Evolutionary conservation across 495 filamentous ascomycete genomes (phyloP).

Genomic region (Hypoxylon intermedium): DNA sequence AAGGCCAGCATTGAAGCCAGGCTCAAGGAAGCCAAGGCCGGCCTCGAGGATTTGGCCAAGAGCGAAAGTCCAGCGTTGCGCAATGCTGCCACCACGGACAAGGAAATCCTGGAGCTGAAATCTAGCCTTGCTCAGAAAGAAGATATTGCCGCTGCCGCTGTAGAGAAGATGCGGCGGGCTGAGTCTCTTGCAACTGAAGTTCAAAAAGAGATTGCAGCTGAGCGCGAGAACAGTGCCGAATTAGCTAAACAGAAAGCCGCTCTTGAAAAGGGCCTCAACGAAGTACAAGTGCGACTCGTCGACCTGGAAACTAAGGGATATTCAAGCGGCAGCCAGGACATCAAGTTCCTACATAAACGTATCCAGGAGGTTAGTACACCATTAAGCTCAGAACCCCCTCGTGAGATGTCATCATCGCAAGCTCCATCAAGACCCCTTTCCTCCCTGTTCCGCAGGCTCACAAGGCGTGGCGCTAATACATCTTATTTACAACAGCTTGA

Average conservation of each 20-base stretch:
- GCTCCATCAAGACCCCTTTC: slow-evolving; percentile 27
- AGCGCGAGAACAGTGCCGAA: slow-evolving; percentile 81
- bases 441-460: slow-evolving; percentile 33
- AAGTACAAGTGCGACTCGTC: slow-evolving; percentile 86
- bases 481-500: slow-evolving; percentile 70
- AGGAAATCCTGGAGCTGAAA: slow-evolving; percentile 89
- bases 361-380: slow-evolving; percentile 84
- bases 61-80: slow-evolving; percentile 89
- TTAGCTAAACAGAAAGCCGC: slow-evolving; percentile 92
- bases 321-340: slow-evolving; percentile 89
- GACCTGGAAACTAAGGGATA: slow-evolving; percentile 98
- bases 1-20: slow-evolving; percentile 88
- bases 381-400: no score
- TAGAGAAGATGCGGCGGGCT: slow-evolving; percentile 97
- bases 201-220: slow-evolving; percentile 92
- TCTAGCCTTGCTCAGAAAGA: slow-evolving; percentile 89
- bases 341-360: slow-evolving; percentile 91
- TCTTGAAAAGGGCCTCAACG: slow-evolving; percentile 89
- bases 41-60: slow-evolving; percentile 87
- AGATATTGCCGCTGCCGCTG: slow-evolving; percentile 88
- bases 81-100: slow-evolving; percentile 88
- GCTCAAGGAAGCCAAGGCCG: slow-evolving; percentile 85
- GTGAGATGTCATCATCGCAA: slow-evolving; percentile 1
- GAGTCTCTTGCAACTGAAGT: slow-evolving; percentile 88
- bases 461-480: slow-evolving; percentile 36